Base-by-base conservation (phyloP, 129 eudicot genomes). In the Lactuca saligna region DNA sequence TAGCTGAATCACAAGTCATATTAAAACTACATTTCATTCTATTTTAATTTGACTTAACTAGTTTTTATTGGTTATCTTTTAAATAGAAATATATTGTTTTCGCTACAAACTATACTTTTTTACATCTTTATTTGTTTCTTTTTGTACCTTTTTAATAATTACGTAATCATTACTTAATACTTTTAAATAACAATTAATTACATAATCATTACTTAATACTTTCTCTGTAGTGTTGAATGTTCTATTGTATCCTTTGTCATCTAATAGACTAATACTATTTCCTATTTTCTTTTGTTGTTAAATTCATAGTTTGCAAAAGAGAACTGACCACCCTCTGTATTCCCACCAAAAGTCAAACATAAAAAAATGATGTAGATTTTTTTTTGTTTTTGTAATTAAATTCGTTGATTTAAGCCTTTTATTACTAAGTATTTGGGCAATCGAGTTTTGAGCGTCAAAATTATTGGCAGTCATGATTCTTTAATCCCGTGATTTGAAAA, bases 291-390 rank as follows among this genome's bases (percentile, higher is more conserved):
- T 54, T 54, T 42, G 17, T 25, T 25, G 29, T 25, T 25, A 32
- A 61, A 31, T 17, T 25, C 75, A 33, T 66, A 91, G 97, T 88
- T 91, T 68, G 86, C 84, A 11, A 88, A 78, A 84, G 95, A 84
- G 79, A 86, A 85, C 42, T 79, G 2, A 25, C 29, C 88, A 49
- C 48, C 57, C 63, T 55, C 69, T 49, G 68, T 64, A 48, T 57
- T 39, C 67, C 78, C 86, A 71, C 95, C 98, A 54, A 91, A 82
- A 84, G 87, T 86, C 44, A 88, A 88, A 81, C 58, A 80, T 86
- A 58, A 79, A 84, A 59, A 91, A 92, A 25, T 38, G 79, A 71
- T 39, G 85, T 82, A 67, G 89, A 88, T 66, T 25, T 25, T 25
- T 25, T 25, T 25, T 25, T 1, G 29, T 25, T 25, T 25, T 25